Percentiles rank a stretch among this genome's conserved stretches.
These are phyloP conservation scores for Mortierella sp. DNA, from an alignment of 371 early-diverging fungal species.

Conservation along the genomic window DNA sequence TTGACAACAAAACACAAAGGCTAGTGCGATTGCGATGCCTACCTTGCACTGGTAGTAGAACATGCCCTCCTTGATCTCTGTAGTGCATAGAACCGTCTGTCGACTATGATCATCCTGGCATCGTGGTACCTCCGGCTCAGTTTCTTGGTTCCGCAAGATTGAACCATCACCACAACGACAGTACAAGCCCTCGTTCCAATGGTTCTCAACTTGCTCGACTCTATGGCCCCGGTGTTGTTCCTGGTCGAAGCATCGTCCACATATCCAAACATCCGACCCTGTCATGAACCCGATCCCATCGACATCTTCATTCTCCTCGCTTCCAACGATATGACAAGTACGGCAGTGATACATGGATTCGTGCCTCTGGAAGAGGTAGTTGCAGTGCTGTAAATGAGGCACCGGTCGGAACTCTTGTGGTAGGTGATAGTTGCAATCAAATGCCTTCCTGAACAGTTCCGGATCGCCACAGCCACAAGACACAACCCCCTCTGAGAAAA, in stretches of 20 bases:
- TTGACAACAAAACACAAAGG: neutral
- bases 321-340: conserved; percentile 21
- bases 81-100: conserved; percentile 35
- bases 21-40: neutral
- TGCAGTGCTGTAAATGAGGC: conserved; percentile 34
- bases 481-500: neutral
- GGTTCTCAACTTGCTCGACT: conserved; percentile 18
- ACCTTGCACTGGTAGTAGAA: conserved; percentile 50
- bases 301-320: neutral
- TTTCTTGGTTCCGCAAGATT: neutral
- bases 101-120: conserved; percentile 50
- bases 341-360: conserved; percentile 39
- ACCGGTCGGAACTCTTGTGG: conserved; percentile 46
- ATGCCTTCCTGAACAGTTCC: conserved; percentile 32
- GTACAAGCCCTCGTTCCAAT: conserved; percentile 32
- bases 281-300: neutral
- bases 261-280: conserved; percentile 37
- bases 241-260: conserved; percentile 36
- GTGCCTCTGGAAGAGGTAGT: conserved; percentile 25
- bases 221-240: conserved; percentile 31
- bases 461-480: conserved; percentile 54
- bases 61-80: conserved; percentile 45
- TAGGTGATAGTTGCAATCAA: conserved; percentile 48
- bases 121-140: neutral
- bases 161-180: conserved; percentile 43